These are phyloP conservation scores for Chrysanthemum makinoi DNA, from an alignment of 129 eudicot species.

Conservation along the genomic window DNA sequence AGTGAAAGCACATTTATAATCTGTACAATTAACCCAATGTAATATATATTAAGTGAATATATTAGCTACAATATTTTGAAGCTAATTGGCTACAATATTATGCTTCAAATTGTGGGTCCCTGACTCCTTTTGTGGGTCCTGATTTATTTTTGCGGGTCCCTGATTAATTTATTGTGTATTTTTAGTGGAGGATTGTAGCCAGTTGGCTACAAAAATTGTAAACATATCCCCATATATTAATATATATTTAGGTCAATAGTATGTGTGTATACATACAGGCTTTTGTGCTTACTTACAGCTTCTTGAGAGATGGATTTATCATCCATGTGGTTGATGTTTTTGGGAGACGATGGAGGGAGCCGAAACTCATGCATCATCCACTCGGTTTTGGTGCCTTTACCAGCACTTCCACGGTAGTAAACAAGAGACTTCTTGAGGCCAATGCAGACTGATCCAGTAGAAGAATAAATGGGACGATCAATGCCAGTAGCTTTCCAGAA, in stretches of 20 bases:
- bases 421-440: conserved; percentile 80
- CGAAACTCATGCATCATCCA: conserved; percentile 96
- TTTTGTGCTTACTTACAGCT: conserved; percentile 58
- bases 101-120: no score
- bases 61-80: no score
- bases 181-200: no score
- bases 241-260: background rate
- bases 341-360: conserved; percentile 44
- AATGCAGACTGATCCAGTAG: conserved; percentile 43
- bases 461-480: conserved; percentile 63
- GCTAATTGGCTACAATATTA: no score
- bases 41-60: no score
- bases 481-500: conserved; percentile 98
- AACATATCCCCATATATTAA: no score
- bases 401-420: conserved; percentile 76
- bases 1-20: background rate
- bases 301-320: conserved; percentile 43
- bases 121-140: no score
- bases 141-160: no score
- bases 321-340: conserved; percentile 13
- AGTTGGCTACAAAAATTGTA: no score
- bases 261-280: background rate
- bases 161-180: no score
- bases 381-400: conserved; percentile 83
- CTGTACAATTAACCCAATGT: background rate